Percentiles rank a stretch among this genome's conserved stretches.
Conservation (phyloP, 331 rosid genomes). For the Pyracantha coccinea region DNA sequence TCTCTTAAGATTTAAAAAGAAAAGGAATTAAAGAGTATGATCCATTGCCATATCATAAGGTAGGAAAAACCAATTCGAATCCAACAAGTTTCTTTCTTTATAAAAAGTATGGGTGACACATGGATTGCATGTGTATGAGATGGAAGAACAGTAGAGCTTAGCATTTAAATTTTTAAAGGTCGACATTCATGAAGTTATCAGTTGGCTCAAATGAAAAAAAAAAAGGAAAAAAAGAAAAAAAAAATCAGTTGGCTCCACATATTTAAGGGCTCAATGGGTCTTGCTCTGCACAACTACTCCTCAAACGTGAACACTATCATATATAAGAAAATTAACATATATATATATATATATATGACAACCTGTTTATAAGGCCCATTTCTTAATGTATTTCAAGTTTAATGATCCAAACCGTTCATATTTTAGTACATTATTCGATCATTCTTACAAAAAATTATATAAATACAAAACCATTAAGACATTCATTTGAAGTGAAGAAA, state of each 20-base stretch:
- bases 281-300: constrained; percentile 11
- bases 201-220: too few relatives aligned
- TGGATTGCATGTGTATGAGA: constrained; percentile 34
- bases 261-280: constrained; percentile 22
- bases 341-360: too few relatives aligned
- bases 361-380: too few relatives aligned
- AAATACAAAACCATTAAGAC: too few relatives aligned
- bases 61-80: constrained; percentile 5
- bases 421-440: too few relatives aligned
- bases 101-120: constrained; percentile 36
- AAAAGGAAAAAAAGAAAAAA: too few relatives aligned
- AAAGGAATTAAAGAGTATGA: neutral
- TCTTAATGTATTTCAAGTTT: too few relatives aligned
- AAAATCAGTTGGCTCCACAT: constrained; percentile 3
- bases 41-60: neutral
- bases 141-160: neutral
- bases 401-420: too few relatives aligned
- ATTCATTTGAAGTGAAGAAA: too few relatives aligned
- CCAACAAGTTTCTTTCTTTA: neutral
- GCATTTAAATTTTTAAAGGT: neutral
- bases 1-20: neutral
- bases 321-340: too few relatives aligned
- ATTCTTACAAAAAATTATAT: too few relatives aligned
- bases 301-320: neutral
- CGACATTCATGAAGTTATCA: neutral